phyloP scores from a whole-genome alignment of 306 rosid genomes.

The Delonix regia region DNA sequence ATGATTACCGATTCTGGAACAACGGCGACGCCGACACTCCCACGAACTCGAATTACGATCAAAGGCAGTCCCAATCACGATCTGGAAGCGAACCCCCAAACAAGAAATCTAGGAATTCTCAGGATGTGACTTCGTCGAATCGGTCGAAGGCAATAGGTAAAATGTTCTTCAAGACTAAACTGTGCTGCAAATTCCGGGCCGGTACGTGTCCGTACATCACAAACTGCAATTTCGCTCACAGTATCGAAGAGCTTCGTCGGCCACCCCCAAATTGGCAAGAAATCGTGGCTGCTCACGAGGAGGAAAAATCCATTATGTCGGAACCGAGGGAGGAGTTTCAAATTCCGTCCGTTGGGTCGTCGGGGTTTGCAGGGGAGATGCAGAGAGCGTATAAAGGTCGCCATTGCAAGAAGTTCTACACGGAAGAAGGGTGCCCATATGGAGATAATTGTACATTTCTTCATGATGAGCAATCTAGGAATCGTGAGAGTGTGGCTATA shows the following conservation, averaged over 20 bases:
- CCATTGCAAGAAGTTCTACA: constrained; percentile 95
- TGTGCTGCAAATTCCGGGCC: constrained; percentile 93
- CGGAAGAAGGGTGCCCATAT: constrained; percentile 98
- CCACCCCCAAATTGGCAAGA: constrained; percentile 99
- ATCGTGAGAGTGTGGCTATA: constrained; percentile 96
- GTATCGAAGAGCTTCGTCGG: constrained; percentile 92
- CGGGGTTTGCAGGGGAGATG: constrained; percentile 54
- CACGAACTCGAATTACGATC: constrained; percentile 75
- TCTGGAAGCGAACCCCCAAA: constrained; percentile 85
- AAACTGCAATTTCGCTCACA: constrained; percentile 96
- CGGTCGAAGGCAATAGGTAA: constrained; percentile 88
- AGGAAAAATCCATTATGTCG: constrained; percentile 55
- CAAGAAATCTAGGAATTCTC: constrained; percentile 81
- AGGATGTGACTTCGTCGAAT: constrained; percentile 64
- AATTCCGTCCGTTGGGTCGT: constrained; percentile 75
- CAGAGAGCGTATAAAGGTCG: constrained; percentile 91
- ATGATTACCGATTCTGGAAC: constrained; percentile 87
- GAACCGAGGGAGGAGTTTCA: constrained; percentile 93
- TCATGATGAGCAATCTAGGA: constrained; percentile 92
- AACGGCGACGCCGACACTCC: constrained; percentile 59
- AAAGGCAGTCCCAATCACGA: constrained; percentile 63
- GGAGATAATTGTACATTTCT: constrained; percentile 96
- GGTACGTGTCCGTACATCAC: constrained; percentile 92
- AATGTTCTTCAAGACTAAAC: constrained; percentile 98
- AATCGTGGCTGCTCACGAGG: constrained; percentile 95